Base-by-base conservation (phyloP, 2,329 filamentous ascomycete species). In the Epicoccum nigrum region DNA sequence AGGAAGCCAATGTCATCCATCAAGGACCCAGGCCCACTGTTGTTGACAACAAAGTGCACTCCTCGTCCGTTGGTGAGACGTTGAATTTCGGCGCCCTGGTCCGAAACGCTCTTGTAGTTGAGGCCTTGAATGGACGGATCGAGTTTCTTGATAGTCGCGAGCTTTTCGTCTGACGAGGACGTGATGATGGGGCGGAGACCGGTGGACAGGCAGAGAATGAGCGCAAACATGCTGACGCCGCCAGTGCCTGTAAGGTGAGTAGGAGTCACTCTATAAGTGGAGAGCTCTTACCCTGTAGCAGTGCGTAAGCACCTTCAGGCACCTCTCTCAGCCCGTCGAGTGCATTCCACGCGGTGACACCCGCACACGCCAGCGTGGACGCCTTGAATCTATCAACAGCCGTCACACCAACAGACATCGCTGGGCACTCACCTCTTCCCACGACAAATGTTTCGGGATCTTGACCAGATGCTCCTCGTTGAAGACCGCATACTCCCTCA, bases 81-180 rank as follows among this genome's bases (percentile, higher is more conserved):
- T 54, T 77, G 76, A 12, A 82, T 83, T 39, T 79, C 77, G 3
- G 75, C 73, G 6, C 81, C 80, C 81, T 83, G 85, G 35, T 83
- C 78, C 0, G 78, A 62, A 13, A 77, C 74, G 0, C 67, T 76
- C 45, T 79, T 82, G 67, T 88, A 88, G 68, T 88, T 87, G 63
- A 47, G 75, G 7, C 81, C 72, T 45, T 45, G 11, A 13, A 69
- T 41, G 2, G 33, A 17, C 1, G 59, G 55, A 13, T 50, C 53
- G 7, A 67, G 20, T n/a, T 56, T 53, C 27, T 83, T 76, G n/a
- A 86, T 70, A 7, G 70, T 72, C 20, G 77, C 68, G 0, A 77
- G 76, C 63, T 86, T 86, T 1, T 73, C 70, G 7, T 81, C 74
- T 0, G 79, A 81, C 0, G 80, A 84, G 0, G 83, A 86, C 0